These are phyloP conservation scores for Macaranga tanarius DNA, from an alignment of 441 rosid genomes.

Conservation along the genomic window DNA sequence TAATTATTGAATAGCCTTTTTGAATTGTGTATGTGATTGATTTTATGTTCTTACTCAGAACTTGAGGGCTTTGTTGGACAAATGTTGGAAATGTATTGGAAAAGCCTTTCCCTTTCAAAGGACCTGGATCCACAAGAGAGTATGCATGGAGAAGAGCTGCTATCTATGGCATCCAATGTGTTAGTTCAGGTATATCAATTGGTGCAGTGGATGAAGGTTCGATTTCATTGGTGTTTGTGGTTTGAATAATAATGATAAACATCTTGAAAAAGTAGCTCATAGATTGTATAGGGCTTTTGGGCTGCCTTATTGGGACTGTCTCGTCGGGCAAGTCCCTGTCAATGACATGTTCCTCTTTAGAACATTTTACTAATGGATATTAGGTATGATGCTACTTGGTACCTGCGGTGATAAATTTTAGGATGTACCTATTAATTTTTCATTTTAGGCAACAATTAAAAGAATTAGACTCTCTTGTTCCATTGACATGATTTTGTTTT, in stretches of 20 bases:
- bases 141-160: conserved; percentile 95
- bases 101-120: conserved; percentile 80
- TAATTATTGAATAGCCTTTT: conserved; percentile 5
- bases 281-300: neutral
- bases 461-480: neutral
- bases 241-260: neutral
- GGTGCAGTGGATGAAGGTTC: neutral
- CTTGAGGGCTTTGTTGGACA: conserved; percentile 58
- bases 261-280: neutral
- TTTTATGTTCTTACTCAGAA: conserved; percentile 46
- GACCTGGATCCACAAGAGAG: conserved; percentile 93
- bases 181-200: conserved; percentile 77
- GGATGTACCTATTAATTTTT: neutral
- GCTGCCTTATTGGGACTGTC: neutral
- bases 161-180: conserved; percentile 65
- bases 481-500: neutral
- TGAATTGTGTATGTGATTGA: conserved; percentile 10
- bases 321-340: neutral
- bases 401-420: neutral
- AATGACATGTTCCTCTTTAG: neutral
- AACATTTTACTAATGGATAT: neutral
- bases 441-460: neutral
- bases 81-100: conserved; percentile 71
- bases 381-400: neutral
- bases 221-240: neutral